phyloP scores from a whole-genome alignment of 108 stramenopile species.

The Skeletonema menzelii region DNA sequence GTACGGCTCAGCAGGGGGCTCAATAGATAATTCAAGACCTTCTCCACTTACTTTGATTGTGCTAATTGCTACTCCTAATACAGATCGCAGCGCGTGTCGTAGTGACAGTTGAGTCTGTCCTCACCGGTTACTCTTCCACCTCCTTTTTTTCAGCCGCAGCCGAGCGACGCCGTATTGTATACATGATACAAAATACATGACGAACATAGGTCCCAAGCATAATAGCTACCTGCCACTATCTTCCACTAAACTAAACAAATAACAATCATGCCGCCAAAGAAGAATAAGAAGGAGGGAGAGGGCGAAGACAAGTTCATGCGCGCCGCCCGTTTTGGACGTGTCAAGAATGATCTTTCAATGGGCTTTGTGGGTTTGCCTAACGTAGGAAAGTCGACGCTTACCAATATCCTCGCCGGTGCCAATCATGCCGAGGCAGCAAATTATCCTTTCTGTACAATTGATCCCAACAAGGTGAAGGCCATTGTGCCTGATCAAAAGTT shows the following conservation, averaged over 20 bases:
- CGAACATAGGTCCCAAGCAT: too few relatives aligned
- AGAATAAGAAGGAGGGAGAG: slow-evolving; percentile 73
- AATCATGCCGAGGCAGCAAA: slow-evolving; percentile 89
- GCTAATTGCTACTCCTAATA: too few relatives aligned
- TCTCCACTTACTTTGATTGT: too few relatives aligned
- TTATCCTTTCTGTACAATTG: slow-evolving; percentile 98
- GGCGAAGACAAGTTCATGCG: slow-evolving; percentile 69
- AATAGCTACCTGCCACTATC: too few relatives aligned
- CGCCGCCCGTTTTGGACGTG: slow-evolving; percentile 89
- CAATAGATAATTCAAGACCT: too few relatives aligned
- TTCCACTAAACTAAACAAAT: neutral
- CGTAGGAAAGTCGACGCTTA: slow-evolving; percentile 94
- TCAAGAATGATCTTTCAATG: slow-evolving; percentile 90
- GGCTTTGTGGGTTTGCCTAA: slow-evolving; percentile 96
- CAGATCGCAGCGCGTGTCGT: too few relatives aligned
- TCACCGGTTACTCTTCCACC: too few relatives aligned
- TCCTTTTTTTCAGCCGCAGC: too few relatives aligned
- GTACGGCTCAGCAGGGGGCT: too few relatives aligned
- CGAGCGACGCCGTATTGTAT: too few relatives aligned
- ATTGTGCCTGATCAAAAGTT: slow-evolving; percentile 98
- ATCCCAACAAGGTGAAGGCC: slow-evolving; percentile 96
- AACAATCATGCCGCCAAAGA: slow-evolving; percentile 85
- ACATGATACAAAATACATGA: too few relatives aligned
- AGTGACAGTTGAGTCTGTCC: too few relatives aligned
- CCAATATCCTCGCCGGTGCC: slow-evolving; percentile 88